Base-by-base conservation (phyloP, 768 basidiomycete genomes). In the Termitomyces sp. region DNA sequence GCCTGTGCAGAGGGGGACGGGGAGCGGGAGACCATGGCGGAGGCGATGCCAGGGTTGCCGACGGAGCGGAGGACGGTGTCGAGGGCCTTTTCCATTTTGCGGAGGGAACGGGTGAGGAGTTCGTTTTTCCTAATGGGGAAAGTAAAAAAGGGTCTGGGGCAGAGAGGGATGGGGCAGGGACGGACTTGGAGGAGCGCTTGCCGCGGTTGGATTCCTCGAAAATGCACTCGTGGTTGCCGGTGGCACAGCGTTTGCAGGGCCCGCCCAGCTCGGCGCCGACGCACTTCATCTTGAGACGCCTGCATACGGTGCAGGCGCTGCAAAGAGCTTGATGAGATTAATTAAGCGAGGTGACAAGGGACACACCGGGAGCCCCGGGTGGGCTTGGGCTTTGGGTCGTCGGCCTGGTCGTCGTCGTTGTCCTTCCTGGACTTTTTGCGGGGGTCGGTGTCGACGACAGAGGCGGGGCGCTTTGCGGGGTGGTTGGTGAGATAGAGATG, bases 161-260 rank as follows among this genome's bases (percentile, higher is more conserved):
- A 48, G 63, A 30, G 24, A 33, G 33, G 53, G 60, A 45, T 2
- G 44, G 55, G 59, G 50, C 22, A 54, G 22, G 66, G 13, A 12
- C 81, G 63, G 72, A 92, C 91, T 91, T 93, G 56, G 88, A 82
- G 22, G 89, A 85, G 12, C 92, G 85, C 71, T 95, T 96, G 44
- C 97, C 97, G 50, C 97, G 83, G 70, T 98, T 95, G 2, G 91
- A 93, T 70, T 98, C 96, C 75, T 98, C 95, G 63, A 99, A 98
- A 46, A 97, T 84, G 68, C 97, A 99, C 65, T 96, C 93, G 67
- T 95, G 90, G 63, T 84, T 84, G 20, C 90, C 88, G 0, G 85
- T 67, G 48, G 76, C 73, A 66, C 94, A 97, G 22, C 94, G 87
- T 67, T 94, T 95, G 76, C 94, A 97, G 0, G 94, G 92, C 0